A percentile compares a stretch with the other conserved stretches of the same genome.
These are phyloP conservation scores for Trichophyton equinum DNA, from an alignment of 2,329 filamentous ascomycete genomes.

Conservation along the genomic window DNA sequence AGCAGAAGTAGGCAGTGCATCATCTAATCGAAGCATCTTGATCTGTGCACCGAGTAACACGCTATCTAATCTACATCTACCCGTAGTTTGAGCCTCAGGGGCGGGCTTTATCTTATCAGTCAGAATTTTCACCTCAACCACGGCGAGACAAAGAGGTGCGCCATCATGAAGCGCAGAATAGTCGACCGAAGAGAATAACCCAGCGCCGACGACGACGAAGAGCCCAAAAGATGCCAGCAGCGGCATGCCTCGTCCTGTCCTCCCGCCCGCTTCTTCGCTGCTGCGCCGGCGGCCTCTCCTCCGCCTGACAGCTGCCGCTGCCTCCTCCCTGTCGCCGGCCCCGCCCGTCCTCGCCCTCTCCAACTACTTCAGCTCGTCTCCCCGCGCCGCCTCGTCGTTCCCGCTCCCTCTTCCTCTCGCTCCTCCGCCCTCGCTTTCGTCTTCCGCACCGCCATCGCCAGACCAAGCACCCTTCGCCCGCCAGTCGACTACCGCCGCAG, in stretches of 20 bases:
- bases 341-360: background rate
- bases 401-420: background rate
- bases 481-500: conserved; percentile 25
- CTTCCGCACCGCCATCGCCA: background rate
- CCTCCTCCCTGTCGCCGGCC: conserved; percentile 7
- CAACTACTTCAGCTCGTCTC: background rate
- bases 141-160: background rate
- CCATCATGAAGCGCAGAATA: background rate
- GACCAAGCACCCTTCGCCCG: background rate
- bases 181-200: background rate
- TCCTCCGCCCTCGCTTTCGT: too few relatives aligned
- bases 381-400: conserved; percentile 9
- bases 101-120: background rate
- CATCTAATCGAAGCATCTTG: too few relatives aligned
- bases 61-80: background rate
- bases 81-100: background rate
- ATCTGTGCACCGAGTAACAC: too few relatives aligned
- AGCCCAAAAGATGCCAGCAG: background rate
- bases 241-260: background rate
- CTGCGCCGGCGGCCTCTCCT: background rate
- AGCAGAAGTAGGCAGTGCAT: too few relatives aligned
- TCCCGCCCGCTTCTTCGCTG: background rate
- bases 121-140: background rate
- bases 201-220: background rate
- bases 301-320: background rate